Conservation (phyloP, 805 yeast species). For the Yarrowia sp. region DNA sequence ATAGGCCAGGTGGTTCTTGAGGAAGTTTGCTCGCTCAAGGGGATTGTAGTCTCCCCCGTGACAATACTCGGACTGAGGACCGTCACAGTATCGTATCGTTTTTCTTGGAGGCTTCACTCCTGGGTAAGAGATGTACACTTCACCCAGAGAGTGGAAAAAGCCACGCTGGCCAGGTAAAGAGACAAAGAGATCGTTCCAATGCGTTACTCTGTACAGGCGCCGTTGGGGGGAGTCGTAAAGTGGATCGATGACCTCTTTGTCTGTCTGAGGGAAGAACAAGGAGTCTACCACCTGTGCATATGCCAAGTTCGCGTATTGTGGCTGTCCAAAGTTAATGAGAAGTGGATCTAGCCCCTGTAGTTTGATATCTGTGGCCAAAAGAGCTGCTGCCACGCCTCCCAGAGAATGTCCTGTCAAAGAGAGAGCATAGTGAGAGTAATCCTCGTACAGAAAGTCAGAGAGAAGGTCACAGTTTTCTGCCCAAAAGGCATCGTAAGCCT, state of each 20-base stretch:
- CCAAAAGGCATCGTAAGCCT: background rate
- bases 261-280: background rate
- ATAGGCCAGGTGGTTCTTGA: slow-evolving; percentile 17
- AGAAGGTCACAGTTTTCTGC: background rate
- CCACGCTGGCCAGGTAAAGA: background rate
- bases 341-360: background rate
- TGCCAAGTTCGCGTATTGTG: slow-evolving; percentile 35
- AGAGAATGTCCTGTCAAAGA: slow-evolving; percentile 9
- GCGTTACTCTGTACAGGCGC: background rate
- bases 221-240: slow-evolving; percentile 15
- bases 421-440: background rate
- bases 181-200: slow-evolving; percentile 20
- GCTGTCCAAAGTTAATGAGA: slow-evolving; percentile 28
- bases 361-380: background rate
- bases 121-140: slow-evolving; percentile 13
- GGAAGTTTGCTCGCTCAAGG: slow-evolving; percentile 4
- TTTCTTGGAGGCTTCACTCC: background rate
- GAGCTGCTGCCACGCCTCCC: slow-evolving; percentile 10
- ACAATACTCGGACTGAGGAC: slow-evolving; percentile 8
- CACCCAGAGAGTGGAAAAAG: slow-evolving; percentile 13
- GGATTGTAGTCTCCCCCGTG: slow-evolving; percentile 18
- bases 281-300: slow-evolving; percentile 44
- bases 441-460: background rate
- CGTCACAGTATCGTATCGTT: slow-evolving; percentile 6
- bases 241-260: background rate